Evolutionary conservation across 2,329 filamentous ascomycete genomes (phyloP).

Genomic region (Aspergillus fischeri): DNA sequence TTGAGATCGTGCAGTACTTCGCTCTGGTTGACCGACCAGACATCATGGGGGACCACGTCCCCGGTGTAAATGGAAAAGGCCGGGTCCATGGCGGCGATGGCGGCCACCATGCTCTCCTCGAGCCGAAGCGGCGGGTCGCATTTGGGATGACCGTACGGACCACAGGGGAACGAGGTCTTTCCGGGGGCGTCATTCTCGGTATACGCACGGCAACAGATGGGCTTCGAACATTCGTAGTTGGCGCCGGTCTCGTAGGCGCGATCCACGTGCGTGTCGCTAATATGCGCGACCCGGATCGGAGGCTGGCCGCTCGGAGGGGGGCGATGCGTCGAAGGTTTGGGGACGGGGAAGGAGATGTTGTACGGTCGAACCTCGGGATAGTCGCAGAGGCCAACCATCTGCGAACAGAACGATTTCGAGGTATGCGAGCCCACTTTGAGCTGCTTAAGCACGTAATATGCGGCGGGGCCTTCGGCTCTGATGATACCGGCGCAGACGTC

Average conservation of each 20-base stretch:
- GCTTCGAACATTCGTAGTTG: slow-evolving; percentile 54
- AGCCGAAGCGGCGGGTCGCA: slow-evolving; percentile 52
- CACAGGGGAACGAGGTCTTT: slow-evolving; percentile 47
- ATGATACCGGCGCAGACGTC: slow-evolving; percentile 56
- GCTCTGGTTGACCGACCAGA: slow-evolving; percentile 34
- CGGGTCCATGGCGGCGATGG: slow-evolving; percentile 42
- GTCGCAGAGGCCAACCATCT: slow-evolving; percentile 52
- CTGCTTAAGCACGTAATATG: slow-evolving; percentile 48
- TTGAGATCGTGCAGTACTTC: slow-evolving; percentile 37
- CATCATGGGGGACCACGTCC: slow-evolving; percentile 53
- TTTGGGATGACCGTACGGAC: slow-evolving; percentile 50
- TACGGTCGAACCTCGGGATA: slow-evolving; percentile 46
- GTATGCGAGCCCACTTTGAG: slow-evolving; percentile 49
- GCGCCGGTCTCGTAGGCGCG: slow-evolving; percentile 52
- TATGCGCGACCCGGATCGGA: slow-evolving; percentile 55
- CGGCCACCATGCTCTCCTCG: slow-evolving; percentile 50
- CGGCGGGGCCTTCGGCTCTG: slow-evolving; percentile 50
- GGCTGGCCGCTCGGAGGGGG: slow-evolving; percentile 45
- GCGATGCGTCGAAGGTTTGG: slow-evolving; percentile 36
- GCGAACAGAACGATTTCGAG: slow-evolving; percentile 50
- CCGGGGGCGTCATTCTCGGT: slow-evolving; percentile 46
- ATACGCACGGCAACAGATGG: slow-evolving; percentile 57
- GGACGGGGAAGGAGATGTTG: slow-evolving; percentile 42
- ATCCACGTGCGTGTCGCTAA: slow-evolving; percentile 59
- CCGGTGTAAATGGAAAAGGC: slow-evolving; percentile 58